Evolutionary conservation across 768 basidiomycete genomes (phyloP), one percentile per base, ranked within the genome.

Genomic region (Amanita fuliginea): DNA sequence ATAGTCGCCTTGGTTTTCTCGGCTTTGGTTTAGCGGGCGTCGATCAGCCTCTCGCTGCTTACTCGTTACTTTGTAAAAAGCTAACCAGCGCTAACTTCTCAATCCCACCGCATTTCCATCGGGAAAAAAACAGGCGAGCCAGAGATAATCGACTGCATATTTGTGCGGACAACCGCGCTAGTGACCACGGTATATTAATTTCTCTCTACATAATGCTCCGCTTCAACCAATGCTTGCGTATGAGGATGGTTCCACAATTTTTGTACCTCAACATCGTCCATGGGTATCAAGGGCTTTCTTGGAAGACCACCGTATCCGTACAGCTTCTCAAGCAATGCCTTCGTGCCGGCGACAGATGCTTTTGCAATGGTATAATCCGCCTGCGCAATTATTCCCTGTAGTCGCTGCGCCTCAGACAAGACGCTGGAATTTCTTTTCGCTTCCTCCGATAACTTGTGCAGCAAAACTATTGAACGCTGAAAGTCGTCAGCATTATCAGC

Each of bases 331-430:
- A 92, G 64, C 36, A 87, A 71, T 59, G 69, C 82, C 64, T 95
- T 95, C n/a, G 85, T 91, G 4, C 92, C 91, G 5, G 83, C 67
- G 53, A 95, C 81, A 2, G 81, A 81, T 2, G 78, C 67, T 58
- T 85, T 83, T 21, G 84, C 76, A 56, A 92, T 83, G 5, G 86
- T 84, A 55, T 71, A 82, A 62, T 96, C 93, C 4, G 80, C 89
- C 42, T 76, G 78, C 7, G 86, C 87, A 47, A 89, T 73, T 54
- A 92, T 79, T 8, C 80, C 86, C 59, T 97, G 93, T 22, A 95
- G 61, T 11, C 69, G 73, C 56, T 82, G 81, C 6, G 87, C 85
- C 58, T 86, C 81, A 0, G 74, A 64, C 32, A 92, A 76, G 21
- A 79, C 60, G 11, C 74, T 67, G 6, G 74, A 67, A 57, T 86